Percentiles rank a stretch among this genome's conserved stretches.
These are phyloP conservation scores for Fusarium sp. DNA, from an alignment of 2,329 filamentous ascomycete species.

Conservation along the genomic window DNA sequence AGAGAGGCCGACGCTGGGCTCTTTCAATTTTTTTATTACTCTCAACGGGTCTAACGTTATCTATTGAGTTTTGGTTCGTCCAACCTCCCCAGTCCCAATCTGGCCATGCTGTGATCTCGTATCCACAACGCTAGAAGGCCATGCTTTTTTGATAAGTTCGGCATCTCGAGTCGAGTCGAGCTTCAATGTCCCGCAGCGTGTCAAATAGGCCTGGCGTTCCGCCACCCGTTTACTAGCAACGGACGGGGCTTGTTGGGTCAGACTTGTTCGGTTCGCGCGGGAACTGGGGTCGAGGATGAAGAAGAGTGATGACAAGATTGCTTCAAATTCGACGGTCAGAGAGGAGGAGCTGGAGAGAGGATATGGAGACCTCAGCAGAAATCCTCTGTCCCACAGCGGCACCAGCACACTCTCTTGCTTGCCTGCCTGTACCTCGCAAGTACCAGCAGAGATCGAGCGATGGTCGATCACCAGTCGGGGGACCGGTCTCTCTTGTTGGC, in stretches of 20 bases:
- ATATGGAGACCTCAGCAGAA: background rate
- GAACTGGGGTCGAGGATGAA: background rate
- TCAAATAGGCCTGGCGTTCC: conserved; percentile 33
- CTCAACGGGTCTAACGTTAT: background rate
- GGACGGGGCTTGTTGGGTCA: background rate
- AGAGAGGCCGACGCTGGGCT: background rate
- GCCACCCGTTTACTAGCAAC: conserved; percentile 37
- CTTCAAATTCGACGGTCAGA: background rate
- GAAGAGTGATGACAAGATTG: background rate
- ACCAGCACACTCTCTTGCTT: background rate
- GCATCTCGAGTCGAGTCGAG: background rate
- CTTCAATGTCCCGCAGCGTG: background rate
- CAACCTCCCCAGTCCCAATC: conserved; percentile 16
- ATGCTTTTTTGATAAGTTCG: conserved; percentile 1
- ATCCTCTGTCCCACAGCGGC: background rate
- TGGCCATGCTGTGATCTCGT: conserved; percentile 8
- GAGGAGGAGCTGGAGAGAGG: background rate
- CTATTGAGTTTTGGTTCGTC: conserved; percentile 19
- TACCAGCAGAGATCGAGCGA: conserved; percentile 19
- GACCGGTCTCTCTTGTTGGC: background rate
- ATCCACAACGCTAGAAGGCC: conserved; percentile 13
- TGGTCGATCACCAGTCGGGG: conserved; percentile 16
- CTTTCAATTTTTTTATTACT: conserved; percentile 14
- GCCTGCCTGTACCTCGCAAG: conserved; percentile 7
- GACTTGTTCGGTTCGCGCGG: background rate